A percentile compares a stretch with the other conserved stretches of the same genome.
Conservation (phyloP, 345 rosid genomes). For the Raphanus sativus region DNA sequence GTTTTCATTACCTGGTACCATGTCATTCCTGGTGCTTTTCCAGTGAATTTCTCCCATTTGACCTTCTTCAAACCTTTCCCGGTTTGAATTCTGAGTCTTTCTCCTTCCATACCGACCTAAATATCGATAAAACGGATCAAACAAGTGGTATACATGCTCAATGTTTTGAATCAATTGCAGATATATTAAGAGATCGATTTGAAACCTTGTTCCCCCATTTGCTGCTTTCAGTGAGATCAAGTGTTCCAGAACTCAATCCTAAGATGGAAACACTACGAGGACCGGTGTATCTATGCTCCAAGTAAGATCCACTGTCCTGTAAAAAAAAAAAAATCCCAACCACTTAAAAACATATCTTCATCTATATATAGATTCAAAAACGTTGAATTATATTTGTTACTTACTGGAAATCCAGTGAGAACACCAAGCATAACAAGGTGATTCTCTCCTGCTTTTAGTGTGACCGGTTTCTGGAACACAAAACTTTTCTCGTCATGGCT, state of each 20-base stretch:
- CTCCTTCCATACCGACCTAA: slow-evolving; percentile 80
- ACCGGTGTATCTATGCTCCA: slow-evolving; percentile 89
- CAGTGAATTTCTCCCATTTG: slow-evolving; percentile 46
- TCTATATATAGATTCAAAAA: not conserved
- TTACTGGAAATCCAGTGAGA: slow-evolving; percentile 74
- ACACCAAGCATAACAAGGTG: slow-evolving; percentile 50
- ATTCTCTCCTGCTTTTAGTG: slow-evolving; percentile 55
- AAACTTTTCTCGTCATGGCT: slow-evolving; percentile 86
- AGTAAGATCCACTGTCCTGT: slow-evolving; percentile 91
- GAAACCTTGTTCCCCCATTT: slow-evolving; percentile 84
- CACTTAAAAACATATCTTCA: not conserved
- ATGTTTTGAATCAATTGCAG: not conserved
- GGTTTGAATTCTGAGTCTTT: slow-evolving; percentile 47
- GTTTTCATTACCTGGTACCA: slow-evolving; percentile 76
- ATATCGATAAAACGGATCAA: slow-evolving; percentile 21
- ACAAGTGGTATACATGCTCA: not conserved
- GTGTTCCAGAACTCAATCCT: slow-evolving; percentile 79
- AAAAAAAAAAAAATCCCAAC: not conserved
- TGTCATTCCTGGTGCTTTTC: slow-evolving; percentile 49
- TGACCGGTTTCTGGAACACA: slow-evolving; percentile 53
- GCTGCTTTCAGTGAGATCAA: slow-evolving; percentile 58
- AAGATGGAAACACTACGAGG: slow-evolving; percentile 69
- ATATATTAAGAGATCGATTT: not conserved
- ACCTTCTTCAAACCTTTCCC: slow-evolving; percentile 53
- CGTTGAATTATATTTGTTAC: not conserved